These are phyloP conservation scores for Fraxinus cuspidata DNA, from an alignment of 257 asterid genomes.

Conservation along the genomic window DNA sequence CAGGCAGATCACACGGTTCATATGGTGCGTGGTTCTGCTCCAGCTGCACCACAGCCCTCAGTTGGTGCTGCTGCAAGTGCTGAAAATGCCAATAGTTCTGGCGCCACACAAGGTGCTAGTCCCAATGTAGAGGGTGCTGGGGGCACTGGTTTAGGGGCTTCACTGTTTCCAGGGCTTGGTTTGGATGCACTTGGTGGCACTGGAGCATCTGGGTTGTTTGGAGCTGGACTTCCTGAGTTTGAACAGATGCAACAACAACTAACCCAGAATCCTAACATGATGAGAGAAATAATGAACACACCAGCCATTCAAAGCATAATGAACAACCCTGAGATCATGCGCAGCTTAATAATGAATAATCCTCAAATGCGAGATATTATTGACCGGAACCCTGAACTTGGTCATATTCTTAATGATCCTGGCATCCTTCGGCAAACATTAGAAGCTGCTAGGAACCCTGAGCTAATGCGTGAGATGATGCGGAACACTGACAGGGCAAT, in stretches of 20 bases:
- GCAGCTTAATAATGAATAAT: conserved; percentile 59
- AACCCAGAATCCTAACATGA: conserved; percentile 58
- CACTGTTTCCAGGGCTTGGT: conserved; percentile 46
- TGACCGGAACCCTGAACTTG: conserved; percentile 70
- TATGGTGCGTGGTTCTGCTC: conserved; percentile 60
- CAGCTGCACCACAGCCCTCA: conserved; percentile 41
- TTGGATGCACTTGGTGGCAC: conserved; percentile 40
- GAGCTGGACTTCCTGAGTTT: conserved; percentile 55
- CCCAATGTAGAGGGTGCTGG: conserved; percentile 39
- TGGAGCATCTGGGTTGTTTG: conserved; percentile 48
- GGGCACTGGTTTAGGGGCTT: conserved; percentile 42
- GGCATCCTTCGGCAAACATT: conserved; percentile 58
- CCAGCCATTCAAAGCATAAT: conserved; percentile 56
- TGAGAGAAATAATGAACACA: conserved; percentile 58
- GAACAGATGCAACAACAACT: conserved; percentile 60
- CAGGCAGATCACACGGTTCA: conserved; percentile 71
- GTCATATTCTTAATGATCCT: conserved; percentile 65
- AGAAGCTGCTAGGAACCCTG: conserved; percentile 72
- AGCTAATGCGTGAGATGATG: conserved; percentile 75
- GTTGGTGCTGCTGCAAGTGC: conserved; percentile 37
- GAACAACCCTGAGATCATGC: conserved; percentile 65
- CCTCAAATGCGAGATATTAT: conserved; percentile 75
- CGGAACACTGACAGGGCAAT: conserved; percentile 68
- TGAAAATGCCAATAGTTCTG: conserved; percentile 30
- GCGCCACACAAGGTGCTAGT: conserved; percentile 33